Evolutionary conservation across 495 filamentous ascomycete genomes (phyloP), one percentile per base, ranked within the genome.

Genomic region (Mytilinidion resinicola): DNA sequence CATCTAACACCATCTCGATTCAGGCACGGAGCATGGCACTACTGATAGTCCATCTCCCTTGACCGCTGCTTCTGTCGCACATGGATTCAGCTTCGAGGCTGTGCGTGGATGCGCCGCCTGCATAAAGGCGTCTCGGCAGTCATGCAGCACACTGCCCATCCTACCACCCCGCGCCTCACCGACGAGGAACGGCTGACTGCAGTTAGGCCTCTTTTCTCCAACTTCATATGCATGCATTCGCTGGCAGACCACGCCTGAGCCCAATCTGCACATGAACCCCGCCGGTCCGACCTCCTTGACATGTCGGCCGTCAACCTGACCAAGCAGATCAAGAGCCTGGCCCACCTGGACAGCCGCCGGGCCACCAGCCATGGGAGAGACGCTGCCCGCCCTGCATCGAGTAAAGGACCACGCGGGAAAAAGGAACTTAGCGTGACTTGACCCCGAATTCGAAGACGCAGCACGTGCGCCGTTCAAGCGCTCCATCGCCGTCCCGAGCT

Each of bases 111-210:
- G 21, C 14, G 33, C 12, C 9, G 21, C 46, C 46, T 49, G 46
- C 46, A 49, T 49, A 30, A 30, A 49, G 17, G 46, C 46, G 46
- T n/a, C 46, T 49, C 46, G 46, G 46, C 46, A 49, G 33, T 19
- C 46, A 49, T 49, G 46, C 46, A 49, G 46, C 46, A 19, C 33
- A 49, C 46, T 49, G 17, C 14, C 46, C 46, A 49, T 49, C 46
- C 33, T 25, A 25, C 17, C 11, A 25, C 33, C 20, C 19, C 46
- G 33, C 46, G 14, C 25, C 46, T 33, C 46, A 49, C 19, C 44
- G 44, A 48, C 44, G 44, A 9, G 11, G 44, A 15, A 15, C 15
- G 11, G 12, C 44, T 20, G 19, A 21, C 11, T 10, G 9, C 21
- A 33, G 21, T 21, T 12, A 30, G 21, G 15, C 8, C 33, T 49